These are phyloP conservation scores for Melampsora americana DNA, from an alignment of 1,284 basidiomycete genomes.

Conservation along the genomic window DNA sequence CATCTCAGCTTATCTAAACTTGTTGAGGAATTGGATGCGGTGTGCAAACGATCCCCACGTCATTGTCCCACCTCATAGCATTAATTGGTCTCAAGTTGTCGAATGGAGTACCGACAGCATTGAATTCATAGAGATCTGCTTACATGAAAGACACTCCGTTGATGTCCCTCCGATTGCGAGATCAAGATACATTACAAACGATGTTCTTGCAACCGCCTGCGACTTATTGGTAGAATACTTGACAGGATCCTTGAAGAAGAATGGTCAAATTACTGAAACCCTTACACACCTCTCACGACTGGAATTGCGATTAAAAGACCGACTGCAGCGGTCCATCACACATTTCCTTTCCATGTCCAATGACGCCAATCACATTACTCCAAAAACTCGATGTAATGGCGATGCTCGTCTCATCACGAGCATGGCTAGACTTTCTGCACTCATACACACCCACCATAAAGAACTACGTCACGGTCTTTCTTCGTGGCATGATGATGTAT, in stretches of 20 bases:
- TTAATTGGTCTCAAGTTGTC: constrained; percentile 41
- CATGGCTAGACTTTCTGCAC: not conserved
- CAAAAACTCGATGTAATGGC: not conserved
- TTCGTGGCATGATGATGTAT: not conserved
- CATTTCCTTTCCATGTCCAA: not conserved
- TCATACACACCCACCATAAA: not conserved
- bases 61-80: constrained; percentile 43
- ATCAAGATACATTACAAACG: not conserved
- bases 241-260: constrained; percentile 19
- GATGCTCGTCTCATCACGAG: not conserved
- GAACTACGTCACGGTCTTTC: not conserved
- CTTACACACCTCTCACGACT: not conserved
- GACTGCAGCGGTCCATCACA: not conserved
- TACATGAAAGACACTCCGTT: constrained; percentile 1
- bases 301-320: not conserved
- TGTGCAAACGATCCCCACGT: constrained; percentile 40
- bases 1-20: constrained; percentile 34
- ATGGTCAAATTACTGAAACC: not conserved
- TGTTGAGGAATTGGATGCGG: constrained; percentile 33
- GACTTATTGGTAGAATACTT: constrained; percentile 17
- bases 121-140: constrained; percentile 29
- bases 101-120: constrained; percentile 29
- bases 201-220: constrained; percentile 17
- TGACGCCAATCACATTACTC: not conserved
- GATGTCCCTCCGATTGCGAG: not conserved